Evolutionary conservation across 441 rosid species (phyloP), one percentile per base, ranked within the genome.

Genomic region (Populus hybrid): DNA sequence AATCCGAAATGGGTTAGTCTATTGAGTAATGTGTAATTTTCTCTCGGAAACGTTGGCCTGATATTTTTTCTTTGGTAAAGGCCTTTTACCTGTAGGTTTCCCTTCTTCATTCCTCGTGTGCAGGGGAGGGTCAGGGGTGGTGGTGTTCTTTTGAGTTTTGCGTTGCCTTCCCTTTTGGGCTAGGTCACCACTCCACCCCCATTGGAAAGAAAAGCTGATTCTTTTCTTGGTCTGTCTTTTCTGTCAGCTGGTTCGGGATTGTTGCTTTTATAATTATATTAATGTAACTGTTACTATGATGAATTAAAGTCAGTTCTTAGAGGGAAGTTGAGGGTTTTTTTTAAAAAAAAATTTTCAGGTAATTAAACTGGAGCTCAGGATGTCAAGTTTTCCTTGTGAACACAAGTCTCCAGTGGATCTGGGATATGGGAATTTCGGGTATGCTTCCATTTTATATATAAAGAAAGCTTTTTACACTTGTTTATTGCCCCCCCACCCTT

Each of bases 341-440:
- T 28, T 0, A 28, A 28, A 28, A 0, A 28, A 34, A 57, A 9
- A 30, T 40, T 79, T 79, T 69, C 75, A 69, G 78, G 76, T 66
- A 36, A 76, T 50, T 40, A 36, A 67, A 73, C 70, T 70, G 10
- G 67, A 86, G 57, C 77, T 63, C 28, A 70, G 70, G 32, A 38
- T 85, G 77, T 75, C 80, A 10, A 59, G 10, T 73, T 61, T 57
- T 65, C 21, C 73, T 28, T 14, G 50, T 35, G 83, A 67, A 73
- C 82, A 78, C 12, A 71, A 8, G 23, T 74, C 81, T 70, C 26
- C 57, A n/a, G 16, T 77, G 74, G 81, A 80, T n/a, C 57, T 76
- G 11, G 87, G 88, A 76, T 24, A 64, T 30, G 85, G 88, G 21
- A 14, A 82, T 69, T 85, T 78, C 10, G 91, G 88, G 89, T 86